Base-by-base conservation (phyloP, 1,139 yeast genomes). In the Blastobotrys raffinosifermentans region DNA sequence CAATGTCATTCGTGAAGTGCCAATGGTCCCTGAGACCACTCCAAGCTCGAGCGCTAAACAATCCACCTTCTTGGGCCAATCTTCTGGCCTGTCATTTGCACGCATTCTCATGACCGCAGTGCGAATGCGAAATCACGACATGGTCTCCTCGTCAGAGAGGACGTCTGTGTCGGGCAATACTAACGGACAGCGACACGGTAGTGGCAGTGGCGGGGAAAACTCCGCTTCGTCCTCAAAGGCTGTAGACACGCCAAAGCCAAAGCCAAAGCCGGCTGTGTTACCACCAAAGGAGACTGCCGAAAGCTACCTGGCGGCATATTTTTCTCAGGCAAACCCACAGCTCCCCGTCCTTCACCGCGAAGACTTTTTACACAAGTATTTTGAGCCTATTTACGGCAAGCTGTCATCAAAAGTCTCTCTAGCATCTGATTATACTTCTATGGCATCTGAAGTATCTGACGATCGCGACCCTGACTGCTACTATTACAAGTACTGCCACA, bases 321-420 rank as follows among this genome's bases (percentile, higher is more conserved):
- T 87, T 54, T 75, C 84, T 16, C 91, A 82, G 50, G 75, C 91
- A 13, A 86, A 86, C 54, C 67, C 94, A 2, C 95, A 85, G 57
- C 55, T 83, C 26, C 96, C 96, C 0, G 69, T 86, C 4, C 60
- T 87, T 35, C 96, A 87, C 55, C 70, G 95, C 26, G 94, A 85
- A 51, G 75, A 73, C 46, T 86, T 86, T 52, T 57, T 87, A 31
- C 64, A 64, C 35, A 66, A 68, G 31, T 78, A 77, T 53, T 87
- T 82, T 54, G 73, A 75, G 43, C 96, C 95, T 0, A 69, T 86
- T 1, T 86, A 86, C 54, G 96, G 96, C 2, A 59, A 66, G 4
- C 64, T 82, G 39, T 77, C 84, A 20, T 55, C 66, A 1, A 63
- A 64, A 29, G 63, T 75, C 0, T 69, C 79, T 2, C 63, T 84